Percentiles rank a stretch among this genome's conserved stretches.
These are phyloP conservation scores for Fimicolochytrium jonesii DNA, from an alignment of 192 early-diverging fungal genomes.

Conservation along the genomic window DNA sequence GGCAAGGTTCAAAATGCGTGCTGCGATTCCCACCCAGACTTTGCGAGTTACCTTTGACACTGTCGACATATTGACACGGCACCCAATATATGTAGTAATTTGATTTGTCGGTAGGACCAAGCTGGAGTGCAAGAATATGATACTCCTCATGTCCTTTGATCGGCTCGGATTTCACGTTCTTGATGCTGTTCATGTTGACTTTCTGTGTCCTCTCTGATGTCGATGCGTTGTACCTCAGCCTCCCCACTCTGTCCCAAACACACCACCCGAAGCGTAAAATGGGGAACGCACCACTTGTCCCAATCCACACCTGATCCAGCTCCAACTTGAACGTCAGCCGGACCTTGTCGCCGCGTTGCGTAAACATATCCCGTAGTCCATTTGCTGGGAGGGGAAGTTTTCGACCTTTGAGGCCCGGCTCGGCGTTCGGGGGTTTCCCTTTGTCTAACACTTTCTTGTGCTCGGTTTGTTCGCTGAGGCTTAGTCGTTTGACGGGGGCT, in stretches of 20 bases:
- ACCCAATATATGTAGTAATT: slow-evolving; percentile 26
- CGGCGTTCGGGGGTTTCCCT: slow-evolving; percentile 24
- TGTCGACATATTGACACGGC: slow-evolving; percentile 24
- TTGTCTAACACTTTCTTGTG: slow-evolving; percentile 28
- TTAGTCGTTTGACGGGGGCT: not conserved
- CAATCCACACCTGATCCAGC: slow-evolving; percentile 23
- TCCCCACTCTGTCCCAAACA: not conserved
- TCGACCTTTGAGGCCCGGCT: not conserved
- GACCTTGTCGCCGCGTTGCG: slow-evolving; percentile 9
- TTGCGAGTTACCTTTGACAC: slow-evolving; percentile 29
- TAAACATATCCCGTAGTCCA: slow-evolving; percentile 14
- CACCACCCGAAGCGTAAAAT: not conserved
- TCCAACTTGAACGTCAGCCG: slow-evolving; percentile 25
- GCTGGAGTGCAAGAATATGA: slow-evolving; percentile 20
- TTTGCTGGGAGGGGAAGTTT: slow-evolving; percentile 3
- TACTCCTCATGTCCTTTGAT: slow-evolving; percentile 25
- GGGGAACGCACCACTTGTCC: slow-evolving; percentile 20
- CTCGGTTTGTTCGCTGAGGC: slow-evolving; percentile 17
- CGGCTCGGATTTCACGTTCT: slow-evolving; percentile 7
- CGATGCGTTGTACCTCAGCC: no score
- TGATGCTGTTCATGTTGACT: slow-evolving; percentile 4
- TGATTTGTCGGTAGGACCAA: slow-evolving; percentile 29
- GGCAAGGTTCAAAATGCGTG: no score
- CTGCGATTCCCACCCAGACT: no score
- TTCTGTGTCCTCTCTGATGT: slow-evolving; percentile 25